A percentile compares a stretch with the other conserved stretches of the same genome.
phyloP scores from a whole-genome alignment of 768 basidiomycete genomes.

The Cystobasidiopsis lactophilus region DNA sequence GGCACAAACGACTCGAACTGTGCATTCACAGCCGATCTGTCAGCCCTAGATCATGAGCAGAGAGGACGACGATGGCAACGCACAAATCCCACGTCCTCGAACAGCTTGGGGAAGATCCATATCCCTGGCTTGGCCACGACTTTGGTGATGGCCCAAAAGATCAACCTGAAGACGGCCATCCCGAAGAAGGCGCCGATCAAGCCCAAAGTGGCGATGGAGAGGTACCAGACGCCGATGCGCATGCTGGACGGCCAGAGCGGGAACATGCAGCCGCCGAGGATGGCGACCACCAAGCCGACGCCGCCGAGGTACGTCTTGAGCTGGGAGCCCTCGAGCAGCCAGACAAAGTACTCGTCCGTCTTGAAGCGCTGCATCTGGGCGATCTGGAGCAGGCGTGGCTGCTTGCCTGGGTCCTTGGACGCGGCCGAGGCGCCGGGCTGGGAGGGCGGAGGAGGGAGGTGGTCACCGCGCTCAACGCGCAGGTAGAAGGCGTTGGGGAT shows the following conservation, averaged over 20 bases:
- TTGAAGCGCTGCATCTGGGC: slow-evolving; percentile 49
- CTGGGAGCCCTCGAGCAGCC: slow-evolving; percentile 90
- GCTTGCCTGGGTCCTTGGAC: slow-evolving; percentile 3
- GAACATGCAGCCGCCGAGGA: slow-evolving; percentile 97
- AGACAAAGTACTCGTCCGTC: slow-evolving; percentile 71
- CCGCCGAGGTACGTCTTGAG: slow-evolving; percentile 83
- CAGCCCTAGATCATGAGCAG: not conserved
- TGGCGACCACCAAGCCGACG: slow-evolving; percentile 68
- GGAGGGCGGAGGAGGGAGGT: slow-evolving; percentile 2
- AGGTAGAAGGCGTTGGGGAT: slow-evolving; percentile 81
- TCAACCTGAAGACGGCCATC: slow-evolving; percentile 67
- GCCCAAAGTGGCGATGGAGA: slow-evolving; percentile 67
- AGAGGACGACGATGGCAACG: slow-evolving; percentile 26
- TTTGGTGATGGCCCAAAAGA: slow-evolving; percentile 84
- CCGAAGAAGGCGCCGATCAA: slow-evolving; percentile 76
- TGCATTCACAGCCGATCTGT: not conserved
- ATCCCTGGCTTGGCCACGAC: slow-evolving; percentile 71
- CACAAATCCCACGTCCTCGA: slow-evolving; percentile 96
- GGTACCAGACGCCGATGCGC: slow-evolving; percentile 85
- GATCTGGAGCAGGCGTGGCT: slow-evolving; percentile 55
- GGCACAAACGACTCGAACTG: slow-evolving; percentile 96
- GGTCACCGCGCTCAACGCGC: slow-evolving; percentile 56
- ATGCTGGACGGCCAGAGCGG: slow-evolving; percentile 89
- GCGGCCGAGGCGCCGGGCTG: not conserved
- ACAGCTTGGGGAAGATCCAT: slow-evolving; percentile 96